Evolutionary conservation across 768 basidiomycete species (phyloP), one percentile per base, ranked within the genome.

Genomic region (Lentinula raphanica): DNA sequence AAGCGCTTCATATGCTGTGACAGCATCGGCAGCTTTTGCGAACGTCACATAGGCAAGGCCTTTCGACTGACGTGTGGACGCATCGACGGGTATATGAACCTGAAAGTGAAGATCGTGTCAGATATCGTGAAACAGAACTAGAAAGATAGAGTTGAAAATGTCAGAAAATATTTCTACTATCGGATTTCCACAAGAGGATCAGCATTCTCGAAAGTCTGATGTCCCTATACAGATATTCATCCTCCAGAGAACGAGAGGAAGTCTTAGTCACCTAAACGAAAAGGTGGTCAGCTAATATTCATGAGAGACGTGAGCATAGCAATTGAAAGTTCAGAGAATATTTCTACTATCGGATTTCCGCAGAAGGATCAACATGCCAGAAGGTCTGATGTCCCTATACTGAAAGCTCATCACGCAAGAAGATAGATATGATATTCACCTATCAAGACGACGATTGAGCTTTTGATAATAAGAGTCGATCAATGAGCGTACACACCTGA

Each of bases 1-100:
- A 32, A 98, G 78, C 0, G 77, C 78, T 57, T 86, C 80, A 63
- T 87, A 93, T 0, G 96, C 97, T 0, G 78, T 72, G 0, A 94
- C 64, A 4, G 82, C 81, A 55, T 69, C 67, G 0, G 72, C 62
- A 6, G 78, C 66, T 23, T 72, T 68, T 9, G 69, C 63, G 56
- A 78, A 83, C 3, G 77, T 78, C 12, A 82, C 70, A 58, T 82
- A 83, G 2, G 80, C 80, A 12, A 82, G 64, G 13, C 82, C 82
- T 67, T 82, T 83, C 1, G 74, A 63, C 38, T 77, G 73, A 58
- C 77, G 79, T 8, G 80, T 76, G 5, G 62, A 56, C 1, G 73
- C 62, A 51, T 82, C 81, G 13, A 78, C 59, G 12, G 81, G 81
- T 55, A 77, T 79, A 49, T 82, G 80, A 2, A 82, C 74, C 81